A percentile compares a stretch with the other conserved stretches of the same genome.
Evolutionary conservation across 192 early-diverging fungal species (phyloP).

Genomic region (Podochytrium sp.): DNA sequence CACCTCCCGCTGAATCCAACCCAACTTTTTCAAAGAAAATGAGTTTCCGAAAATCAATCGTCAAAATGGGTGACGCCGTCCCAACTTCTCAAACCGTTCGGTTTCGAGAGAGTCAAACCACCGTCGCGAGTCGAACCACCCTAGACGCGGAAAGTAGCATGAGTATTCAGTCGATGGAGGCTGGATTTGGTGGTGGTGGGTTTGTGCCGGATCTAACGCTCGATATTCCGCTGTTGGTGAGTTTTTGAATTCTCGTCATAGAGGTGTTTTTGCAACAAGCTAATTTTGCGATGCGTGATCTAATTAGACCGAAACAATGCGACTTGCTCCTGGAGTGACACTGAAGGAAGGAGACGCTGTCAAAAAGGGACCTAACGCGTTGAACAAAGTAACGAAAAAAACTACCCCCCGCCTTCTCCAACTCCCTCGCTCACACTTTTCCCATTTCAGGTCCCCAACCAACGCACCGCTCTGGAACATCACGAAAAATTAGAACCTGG

Average conservation of each 20-base stretch:
- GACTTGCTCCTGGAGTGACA: constrained; percentile 48
- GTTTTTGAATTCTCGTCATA: neutral
- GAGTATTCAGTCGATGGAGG: neutral
- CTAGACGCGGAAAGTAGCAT: neutral
- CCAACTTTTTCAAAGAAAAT: neutral
- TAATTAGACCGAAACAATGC: constrained; percentile 52
- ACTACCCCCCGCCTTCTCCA: neutral
- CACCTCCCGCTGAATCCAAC: neutral
- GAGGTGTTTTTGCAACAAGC: no score
- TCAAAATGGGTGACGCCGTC: neutral
- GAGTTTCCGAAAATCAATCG: neutral
- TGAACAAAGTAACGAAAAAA: neutral
- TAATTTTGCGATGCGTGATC: no score
- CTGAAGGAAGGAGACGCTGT: constrained; percentile 51
- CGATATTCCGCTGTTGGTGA: constrained; percentile 41
- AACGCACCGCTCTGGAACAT: neutral
- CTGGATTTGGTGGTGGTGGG: constrained; percentile 7
- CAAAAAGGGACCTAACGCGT: constrained; percentile 37
- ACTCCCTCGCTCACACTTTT: neutral
- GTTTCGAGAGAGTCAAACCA: neutral
- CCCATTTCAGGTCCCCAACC: no score
- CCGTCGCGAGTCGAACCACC: neutral
- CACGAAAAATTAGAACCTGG: neutral
- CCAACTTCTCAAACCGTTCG: neutral
- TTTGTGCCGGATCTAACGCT: constrained; percentile 45